Base-by-base conservation (phyloP, 2,329 filamentous ascomycete species). In the Pseudocercospora fijiensis region DNA sequence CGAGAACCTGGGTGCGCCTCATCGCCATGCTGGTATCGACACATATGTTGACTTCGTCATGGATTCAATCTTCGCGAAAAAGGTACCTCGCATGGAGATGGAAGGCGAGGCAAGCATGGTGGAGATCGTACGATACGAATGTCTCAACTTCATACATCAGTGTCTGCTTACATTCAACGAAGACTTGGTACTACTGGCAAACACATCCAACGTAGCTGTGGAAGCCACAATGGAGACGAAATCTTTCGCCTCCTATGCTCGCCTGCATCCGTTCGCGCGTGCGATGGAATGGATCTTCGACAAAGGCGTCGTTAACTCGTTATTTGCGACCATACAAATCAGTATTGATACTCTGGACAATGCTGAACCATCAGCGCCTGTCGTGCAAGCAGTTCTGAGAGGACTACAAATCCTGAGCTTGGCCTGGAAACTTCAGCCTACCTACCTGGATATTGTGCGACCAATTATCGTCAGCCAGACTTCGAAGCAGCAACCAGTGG, bases 211-310 rank as follows among this genome's bases (percentile, higher is more conserved):
- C 65, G 82, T 96, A 28, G 81, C 86, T 26, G 87, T 96, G 16
- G 92, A 97, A 74, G 79, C 84, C 9, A 86, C 90, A 16, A 91
- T 96, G 68, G 84, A 84, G 47, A 84, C 91, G 3, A 89, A 88
- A 2, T 90, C 90, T 61, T 81, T 98, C 4, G 86, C 88, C 57
- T 84, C 85, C 5, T 99, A 99, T 74, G 87, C 95, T 63, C 86
- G 88, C 24, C 84, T 96, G 59, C 96, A 99, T 78, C 94, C 96
- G 0, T 99, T 98, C 73, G 88, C 91, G 2, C 87, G 96, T 64
- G 89, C 96, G 16, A 97, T 98, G 90, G 95, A 99, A 74, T 98
- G 95, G 92, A 86, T 99, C 78, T 96, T 96, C 77, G 97, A 96
- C 74, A 91, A 96, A 72, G 91, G 90, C 68, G 91, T 97, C 22